Base-by-base conservation (phyloP, 495 filamentous ascomycete species). In the Talaromyces proteolyticus region DNA sequence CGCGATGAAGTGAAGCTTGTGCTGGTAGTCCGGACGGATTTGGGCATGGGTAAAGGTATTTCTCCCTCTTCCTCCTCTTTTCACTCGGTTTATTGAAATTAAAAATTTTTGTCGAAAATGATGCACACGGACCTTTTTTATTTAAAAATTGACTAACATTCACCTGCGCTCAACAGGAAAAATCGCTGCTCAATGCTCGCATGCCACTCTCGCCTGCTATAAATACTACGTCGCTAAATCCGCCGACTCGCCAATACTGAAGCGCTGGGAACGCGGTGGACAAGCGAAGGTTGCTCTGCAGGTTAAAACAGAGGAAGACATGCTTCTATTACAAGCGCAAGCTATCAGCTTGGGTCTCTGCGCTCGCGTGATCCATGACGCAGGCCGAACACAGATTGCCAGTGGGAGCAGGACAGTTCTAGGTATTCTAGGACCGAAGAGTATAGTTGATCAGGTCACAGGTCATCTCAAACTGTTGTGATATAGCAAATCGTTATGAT, bases 361-460 rank as follows among this genome's bases (percentile, higher is more conserved):
- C 47, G 87, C 93, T 41, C 82, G 87, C 63, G 82, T 95, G 25
- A 89, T 98, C 44, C 81, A 86, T 57, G 93, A 98, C 76, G 93
- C 93, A n/a, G 93, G 93, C 21, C 78, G 93, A 49, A 98, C 93
- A 24, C 94, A 97, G 81, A 95, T 98, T 68, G 91, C 85, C n/a
- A 80, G 81, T 38, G 91, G 94, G 16, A 94, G 87, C 60, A 76
- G 85, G 59, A 98, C 93, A 3, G 93, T 97, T 25, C 73, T 96
- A 36, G 93, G 94, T 4, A 77, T 98, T 52, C 83, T 95, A 34
- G 93, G 85, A 6, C 94, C 92, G 17, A 91, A 88, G 77, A 87
- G 85, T 55, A 69, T 91, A 44, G 80, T 98, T 16, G 87, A 98
- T 69, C 63, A 81, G 55, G 87, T 98, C 44, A 95, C 93, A 4